These are phyloP conservation scores for Pleurotus citrinopileatus DNA, from an alignment of 768 basidiomycete genomes.

Conservation along the genomic window DNA sequence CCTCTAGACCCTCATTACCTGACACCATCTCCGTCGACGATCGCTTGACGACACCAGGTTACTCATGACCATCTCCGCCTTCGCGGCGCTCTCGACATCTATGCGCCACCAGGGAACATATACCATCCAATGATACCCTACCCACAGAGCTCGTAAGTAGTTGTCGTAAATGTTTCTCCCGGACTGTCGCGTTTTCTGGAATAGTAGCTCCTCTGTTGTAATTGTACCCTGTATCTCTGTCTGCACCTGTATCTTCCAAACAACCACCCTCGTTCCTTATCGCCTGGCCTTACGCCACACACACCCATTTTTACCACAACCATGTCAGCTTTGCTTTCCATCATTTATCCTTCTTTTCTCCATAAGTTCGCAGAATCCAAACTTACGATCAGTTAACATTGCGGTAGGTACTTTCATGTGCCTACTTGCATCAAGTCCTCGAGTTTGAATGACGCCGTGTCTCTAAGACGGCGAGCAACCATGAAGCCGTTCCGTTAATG, in stretches of 20 bases:
- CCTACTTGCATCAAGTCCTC: not conserved
- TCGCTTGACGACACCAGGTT: slow-evolving; percentile 4
- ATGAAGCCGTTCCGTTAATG: slow-evolving; percentile 1
- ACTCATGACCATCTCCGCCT: not conserved
- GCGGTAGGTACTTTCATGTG: too few relatives aligned
- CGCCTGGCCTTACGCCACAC: not conserved
- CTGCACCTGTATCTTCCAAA: not conserved
- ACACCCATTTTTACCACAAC: not conserved
- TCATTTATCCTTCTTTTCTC: not conserved
- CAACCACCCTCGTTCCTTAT: not conserved
- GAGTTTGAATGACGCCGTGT: not conserved
- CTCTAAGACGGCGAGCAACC: not conserved
- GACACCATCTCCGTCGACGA: not conserved
- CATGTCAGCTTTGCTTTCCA: not conserved
- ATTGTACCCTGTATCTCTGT: not conserved
- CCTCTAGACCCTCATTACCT: slow-evolving; percentile 4
- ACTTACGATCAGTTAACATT: too few relatives aligned
- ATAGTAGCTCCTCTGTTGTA: not conserved
- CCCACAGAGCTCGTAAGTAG: not conserved
- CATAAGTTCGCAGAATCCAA: not conserved
- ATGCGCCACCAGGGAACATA: not conserved
- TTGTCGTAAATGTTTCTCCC: too few relatives aligned
- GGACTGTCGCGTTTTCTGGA: not conserved
- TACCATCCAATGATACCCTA: not conserved
- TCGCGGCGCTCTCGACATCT: not conserved